Percentiles rank a stretch among this genome's conserved stretches.
These are phyloP conservation scores for Neocatenulostroma microsporum DNA, from an alignment of 2,329 filamentous ascomycete species.

Conservation along the genomic window DNA sequence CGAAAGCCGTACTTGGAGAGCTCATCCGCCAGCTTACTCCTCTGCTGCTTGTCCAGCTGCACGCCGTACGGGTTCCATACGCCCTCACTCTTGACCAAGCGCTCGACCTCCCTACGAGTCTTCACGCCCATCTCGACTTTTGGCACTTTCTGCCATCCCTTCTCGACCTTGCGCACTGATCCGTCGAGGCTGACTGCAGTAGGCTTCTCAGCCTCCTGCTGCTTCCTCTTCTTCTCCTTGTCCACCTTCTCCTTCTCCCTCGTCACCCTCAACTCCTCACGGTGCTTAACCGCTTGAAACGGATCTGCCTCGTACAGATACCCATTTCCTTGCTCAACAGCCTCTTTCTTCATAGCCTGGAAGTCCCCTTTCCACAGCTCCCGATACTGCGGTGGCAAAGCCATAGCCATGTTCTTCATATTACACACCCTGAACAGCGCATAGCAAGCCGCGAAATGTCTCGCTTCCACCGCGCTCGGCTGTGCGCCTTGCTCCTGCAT, in stretches of 20 bases:
- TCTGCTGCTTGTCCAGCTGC: slow-evolving; percentile 50
- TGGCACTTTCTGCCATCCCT: slow-evolving; percentile 74
- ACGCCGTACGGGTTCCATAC: slow-evolving; percentile 81
- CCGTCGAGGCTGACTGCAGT: slow-evolving; percentile 29
- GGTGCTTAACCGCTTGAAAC: slow-evolving; percentile 70
- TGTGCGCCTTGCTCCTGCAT: slow-evolving; percentile 63
- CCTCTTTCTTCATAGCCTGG: slow-evolving; percentile 68
- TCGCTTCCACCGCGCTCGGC: slow-evolving; percentile 77
- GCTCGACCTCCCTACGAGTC: slow-evolving; percentile 71
- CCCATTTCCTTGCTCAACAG: slow-evolving; percentile 64
- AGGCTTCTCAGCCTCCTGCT: slow-evolving; percentile 50
- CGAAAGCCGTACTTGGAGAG: slow-evolving; percentile 76
- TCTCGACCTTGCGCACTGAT: slow-evolving; percentile 34
- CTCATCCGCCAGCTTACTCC: too few relatives aligned
- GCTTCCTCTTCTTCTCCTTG: slow-evolving; percentile 50
- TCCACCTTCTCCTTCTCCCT: slow-evolving; percentile 75
- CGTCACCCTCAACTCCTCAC: slow-evolving; percentile 66
- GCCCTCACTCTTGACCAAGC: slow-evolving; percentile 65
- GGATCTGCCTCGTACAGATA: slow-evolving; percentile 97
- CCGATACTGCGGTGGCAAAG: slow-evolving; percentile 82
- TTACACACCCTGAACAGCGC: slow-evolving; percentile 85
- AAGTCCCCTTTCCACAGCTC: slow-evolving; percentile 88
- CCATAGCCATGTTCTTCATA: slow-evolving; percentile 93
- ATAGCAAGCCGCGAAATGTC: slow-evolving; percentile 88
- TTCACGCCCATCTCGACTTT: slow-evolving; percentile 89